Base-by-base conservation (phyloP, 139 green algal species). In the Trebouxia sp. region DNA sequence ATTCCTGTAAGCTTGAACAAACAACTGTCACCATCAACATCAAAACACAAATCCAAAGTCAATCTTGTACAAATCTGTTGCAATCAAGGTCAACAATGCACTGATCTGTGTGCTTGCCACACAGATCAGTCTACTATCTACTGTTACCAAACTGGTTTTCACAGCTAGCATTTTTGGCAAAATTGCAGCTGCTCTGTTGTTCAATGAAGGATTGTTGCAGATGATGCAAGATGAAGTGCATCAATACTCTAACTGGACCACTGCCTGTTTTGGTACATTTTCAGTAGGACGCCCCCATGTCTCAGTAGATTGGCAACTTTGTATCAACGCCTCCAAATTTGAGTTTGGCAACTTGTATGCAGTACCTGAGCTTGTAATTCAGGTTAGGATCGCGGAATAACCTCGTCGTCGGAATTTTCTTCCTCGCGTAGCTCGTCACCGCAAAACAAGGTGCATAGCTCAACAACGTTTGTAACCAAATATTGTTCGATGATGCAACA, bases 301-400 rank as follows among this genome's bases (percentile, higher is more conserved):
- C 47, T 53, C 47, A 53, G 47, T 53, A 53, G 47, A 53, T 26
- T 5, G 47, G 47, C 47, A 53, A 53, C 47, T 53, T 53, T 3
- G 47, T 53, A 53, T 53, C n/a, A 53, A 53, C 47, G 47, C 47
- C 47, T 53, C 20, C 47, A 53, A 53, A 53, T 4, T 53, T 53
- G 47, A 53, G 47, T 65, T 65, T 30, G 17, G 56, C 56, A 67
- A 67, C 56, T 67, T 67, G 56, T 67, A 67, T 67, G 56, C 56
- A 26, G 56, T 67, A 67, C 56, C 56, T 67, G 56, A 67, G 56
- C 56, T 67, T 67, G 56, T 67, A 67, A 67, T 67, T 67, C 6
- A 65, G 53, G 53, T 65, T 65, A 65, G 53, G 53, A 65, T 62
- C 51, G n/a, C n/a, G n/a, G n/a, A n/a, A n/a, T n/a, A n/a, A n/a